A percentile compares a stretch with the other conserved stretches of the same genome.
Conservation (phyloP, 768 basidiomycete species). For the Suillus fuscotomentosus region DNA sequence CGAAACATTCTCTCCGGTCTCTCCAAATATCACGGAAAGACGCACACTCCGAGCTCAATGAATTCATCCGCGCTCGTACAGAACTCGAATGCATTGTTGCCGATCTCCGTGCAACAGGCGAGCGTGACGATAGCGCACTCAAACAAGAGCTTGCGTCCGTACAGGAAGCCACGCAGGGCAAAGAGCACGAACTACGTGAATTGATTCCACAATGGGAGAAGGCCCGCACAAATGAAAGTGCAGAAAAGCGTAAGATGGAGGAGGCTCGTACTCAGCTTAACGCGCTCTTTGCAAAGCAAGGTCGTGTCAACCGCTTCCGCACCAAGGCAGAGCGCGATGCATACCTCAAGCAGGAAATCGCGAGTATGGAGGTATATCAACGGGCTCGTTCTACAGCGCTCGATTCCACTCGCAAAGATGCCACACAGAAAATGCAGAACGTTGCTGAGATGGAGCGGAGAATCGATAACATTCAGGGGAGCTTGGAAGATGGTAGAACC, state of each 20-base stretch:
- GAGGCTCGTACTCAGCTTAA: constrained; percentile 68
- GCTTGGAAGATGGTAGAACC: constrained; percentile 63
- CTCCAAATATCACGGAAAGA: constrained; percentile 69
- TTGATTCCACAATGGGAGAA: constrained; percentile 72
- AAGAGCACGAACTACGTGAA: constrained; percentile 59
- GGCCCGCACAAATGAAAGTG: constrained; percentile 45
- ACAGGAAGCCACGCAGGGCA: constrained; percentile 57
- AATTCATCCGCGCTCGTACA: constrained; percentile 80
- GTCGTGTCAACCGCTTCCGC: constrained; percentile 81
- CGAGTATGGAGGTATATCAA: constrained; percentile 62
- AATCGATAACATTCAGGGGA: constrained; percentile 53
- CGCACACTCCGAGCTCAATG: constrained; percentile 79
- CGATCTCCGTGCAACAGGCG: constrained; percentile 69
- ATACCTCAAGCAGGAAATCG: constrained; percentile 79
- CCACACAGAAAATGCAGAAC: constrained; percentile 45
- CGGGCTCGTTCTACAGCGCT: constrained; percentile 55
- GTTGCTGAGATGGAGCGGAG: constrained; percentile 58
- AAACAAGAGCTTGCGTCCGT: constrained; percentile 64
- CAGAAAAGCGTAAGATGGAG: constrained; percentile 69
- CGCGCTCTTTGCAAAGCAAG: constrained; percentile 86
- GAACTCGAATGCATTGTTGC: constrained; percentile 82
- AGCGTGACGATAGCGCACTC: constrained; percentile 61
- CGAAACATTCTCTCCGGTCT: constrained; percentile 70
- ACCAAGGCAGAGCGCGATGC: constrained; percentile 82
- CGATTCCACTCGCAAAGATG: constrained; percentile 49